Conservation (phyloP, 2,329 filamentous ascomycete species). For the Neopestalotiopsis clavispora region DNA sequence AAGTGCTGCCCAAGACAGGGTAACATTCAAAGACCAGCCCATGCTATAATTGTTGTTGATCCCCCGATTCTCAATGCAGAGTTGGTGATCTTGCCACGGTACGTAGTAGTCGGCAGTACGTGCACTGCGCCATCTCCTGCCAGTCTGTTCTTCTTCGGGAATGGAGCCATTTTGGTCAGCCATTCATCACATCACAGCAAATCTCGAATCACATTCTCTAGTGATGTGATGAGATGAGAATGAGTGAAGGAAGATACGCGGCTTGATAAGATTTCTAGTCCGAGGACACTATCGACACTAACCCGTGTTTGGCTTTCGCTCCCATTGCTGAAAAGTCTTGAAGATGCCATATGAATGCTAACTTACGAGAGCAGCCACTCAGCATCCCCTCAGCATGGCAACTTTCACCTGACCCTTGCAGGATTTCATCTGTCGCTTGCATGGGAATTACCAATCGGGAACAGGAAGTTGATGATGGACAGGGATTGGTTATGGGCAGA, state of each 20-base stretch:
- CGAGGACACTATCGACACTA: background rate
- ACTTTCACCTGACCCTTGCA: background rate
- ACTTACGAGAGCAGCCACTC: background rate
- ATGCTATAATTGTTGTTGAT: constrained; percentile 1
- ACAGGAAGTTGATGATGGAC: constrained; percentile 5
- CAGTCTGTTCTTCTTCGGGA: too few species aligned
- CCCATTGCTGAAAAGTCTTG: background rate
- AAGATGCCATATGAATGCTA: background rate
- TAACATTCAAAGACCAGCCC: background rate
- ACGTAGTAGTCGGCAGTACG: background rate
- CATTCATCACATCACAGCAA: constrained; percentile 8
- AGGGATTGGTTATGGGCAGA: constrained; percentile 10
- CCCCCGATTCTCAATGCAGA: background rate
- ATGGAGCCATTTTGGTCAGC: background rate
- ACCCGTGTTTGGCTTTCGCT: background rate
- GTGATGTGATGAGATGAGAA: background rate
- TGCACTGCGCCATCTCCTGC: background rate
- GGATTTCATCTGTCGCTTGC: constrained; percentile 4
- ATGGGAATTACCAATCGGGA: constrained; percentile 14
- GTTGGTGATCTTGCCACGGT: constrained; percentile 2
- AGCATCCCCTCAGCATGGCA: background rate
- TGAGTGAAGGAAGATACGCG: background rate
- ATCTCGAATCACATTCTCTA: constrained; percentile 6
- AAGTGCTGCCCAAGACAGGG: background rate
- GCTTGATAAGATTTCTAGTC: background rate